A percentile compares a stretch with the other conserved stretches of the same genome.
Evolutionary conservation across 2,329 filamentous ascomycete species (phyloP).

Genomic region (Leptographium lundbergii): DNA sequence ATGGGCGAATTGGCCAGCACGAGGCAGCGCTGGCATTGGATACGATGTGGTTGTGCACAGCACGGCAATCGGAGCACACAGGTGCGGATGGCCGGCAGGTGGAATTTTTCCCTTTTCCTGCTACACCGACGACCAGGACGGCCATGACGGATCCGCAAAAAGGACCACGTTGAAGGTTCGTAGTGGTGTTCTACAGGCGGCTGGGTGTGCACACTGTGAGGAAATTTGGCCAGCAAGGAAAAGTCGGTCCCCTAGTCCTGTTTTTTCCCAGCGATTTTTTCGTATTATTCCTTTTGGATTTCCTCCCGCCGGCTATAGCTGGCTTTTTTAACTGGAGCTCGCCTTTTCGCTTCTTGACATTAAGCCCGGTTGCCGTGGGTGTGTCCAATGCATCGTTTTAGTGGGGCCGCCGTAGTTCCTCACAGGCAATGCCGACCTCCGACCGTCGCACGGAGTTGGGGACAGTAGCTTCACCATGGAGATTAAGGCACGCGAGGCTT

Average conservation of each 20-base stretch:
- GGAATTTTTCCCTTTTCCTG: neutral
- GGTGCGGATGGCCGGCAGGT: neutral
- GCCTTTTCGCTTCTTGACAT: neutral
- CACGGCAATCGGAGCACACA: neutral
- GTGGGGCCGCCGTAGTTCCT: neutral
- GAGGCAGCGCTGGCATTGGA: no score
- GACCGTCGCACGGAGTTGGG: slow-evolving; percentile 1
- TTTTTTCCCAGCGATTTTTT: slow-evolving; percentile 3
- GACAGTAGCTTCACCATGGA: neutral
- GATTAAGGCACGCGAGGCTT: slow-evolving; percentile 3
- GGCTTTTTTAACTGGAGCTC: neutral
- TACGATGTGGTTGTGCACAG: no score
- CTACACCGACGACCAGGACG: neutral
- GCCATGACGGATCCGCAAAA: neutral
- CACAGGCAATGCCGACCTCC: neutral
- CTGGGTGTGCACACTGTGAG: neutral
- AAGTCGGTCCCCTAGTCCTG: neutral
- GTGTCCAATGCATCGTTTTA: neutral
- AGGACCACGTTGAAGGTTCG: neutral
- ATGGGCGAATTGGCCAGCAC: neutral
- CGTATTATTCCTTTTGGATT: neutral
- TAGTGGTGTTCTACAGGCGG: neutral
- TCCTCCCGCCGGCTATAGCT: neutral
- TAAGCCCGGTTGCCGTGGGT: neutral
- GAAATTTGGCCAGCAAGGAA: neutral